phyloP scores from a whole-genome alignment of 2,329 filamentous ascomycete genomes.

The Fusarium sp. region DNA sequence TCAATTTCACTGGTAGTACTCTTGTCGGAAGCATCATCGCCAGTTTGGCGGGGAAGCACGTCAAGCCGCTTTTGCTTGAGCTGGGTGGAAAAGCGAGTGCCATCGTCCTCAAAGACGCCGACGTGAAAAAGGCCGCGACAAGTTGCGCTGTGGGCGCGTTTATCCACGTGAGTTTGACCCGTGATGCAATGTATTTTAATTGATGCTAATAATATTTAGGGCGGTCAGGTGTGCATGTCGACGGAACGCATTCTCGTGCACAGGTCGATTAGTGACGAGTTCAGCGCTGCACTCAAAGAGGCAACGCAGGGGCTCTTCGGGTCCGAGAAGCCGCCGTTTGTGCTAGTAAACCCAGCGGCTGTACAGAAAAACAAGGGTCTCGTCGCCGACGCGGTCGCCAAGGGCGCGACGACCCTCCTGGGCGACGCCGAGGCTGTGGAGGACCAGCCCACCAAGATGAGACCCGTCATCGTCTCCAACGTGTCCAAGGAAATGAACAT shows the following conservation, averaged over 20 bases:
- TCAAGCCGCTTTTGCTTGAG: conserved; percentile 84
- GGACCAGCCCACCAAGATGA: background rate
- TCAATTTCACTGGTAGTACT: conserved; percentile 87
- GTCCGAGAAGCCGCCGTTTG: background rate
- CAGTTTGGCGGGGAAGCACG: conserved; percentile 71
- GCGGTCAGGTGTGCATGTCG: conserved; percentile 85
- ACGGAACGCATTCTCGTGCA: conserved; percentile 62
- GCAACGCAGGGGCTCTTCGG: background rate
- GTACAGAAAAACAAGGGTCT: background rate
- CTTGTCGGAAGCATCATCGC: conserved; percentile 77
- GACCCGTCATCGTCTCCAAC: background rate
- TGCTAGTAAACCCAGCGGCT: background rate
- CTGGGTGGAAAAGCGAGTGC: conserved; percentile 83
- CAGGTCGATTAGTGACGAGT: background rate
- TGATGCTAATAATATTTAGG: background rate
- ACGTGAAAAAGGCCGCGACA: conserved; percentile 75
- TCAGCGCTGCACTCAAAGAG: background rate
- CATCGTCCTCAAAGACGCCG: conserved; percentile 82
- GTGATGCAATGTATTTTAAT: background rate
- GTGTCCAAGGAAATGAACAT: conserved; percentile 9
- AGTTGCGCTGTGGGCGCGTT: conserved; percentile 56
- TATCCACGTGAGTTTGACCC: conserved; percentile 7
- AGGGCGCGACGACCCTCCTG: background rate
- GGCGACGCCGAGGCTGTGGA: background rate
- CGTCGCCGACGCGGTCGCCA: background rate